phyloP scores from a whole-genome alignment of 2,329 filamentous ascomycete species.

The Hypoxylon sp. region DNA sequence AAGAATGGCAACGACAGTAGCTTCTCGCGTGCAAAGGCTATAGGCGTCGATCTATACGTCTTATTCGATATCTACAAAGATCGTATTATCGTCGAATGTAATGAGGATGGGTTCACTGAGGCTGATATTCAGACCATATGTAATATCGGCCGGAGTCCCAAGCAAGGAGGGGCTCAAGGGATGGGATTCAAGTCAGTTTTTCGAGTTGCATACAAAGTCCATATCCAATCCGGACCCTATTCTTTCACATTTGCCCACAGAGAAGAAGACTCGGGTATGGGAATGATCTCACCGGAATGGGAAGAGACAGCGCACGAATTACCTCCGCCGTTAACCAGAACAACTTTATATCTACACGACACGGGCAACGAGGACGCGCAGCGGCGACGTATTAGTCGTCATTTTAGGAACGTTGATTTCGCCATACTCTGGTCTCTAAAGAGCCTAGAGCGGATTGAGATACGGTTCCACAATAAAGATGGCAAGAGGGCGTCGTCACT shows the following conservation, averaged over 20 bases:
- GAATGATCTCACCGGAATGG: conserved; percentile 66
- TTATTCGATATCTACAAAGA: conserved; percentile 57
- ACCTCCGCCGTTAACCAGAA: conserved; percentile 51
- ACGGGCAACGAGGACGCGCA: conserved; percentile 26
- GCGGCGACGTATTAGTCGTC: conserved; percentile 50
- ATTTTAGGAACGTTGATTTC: conserved; percentile 58
- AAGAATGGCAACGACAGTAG: conserved; percentile 69
- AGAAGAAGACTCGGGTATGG: conserved; percentile 62
- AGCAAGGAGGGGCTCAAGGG: conserved; percentile 58
- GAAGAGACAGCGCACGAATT: conserved; percentile 45
- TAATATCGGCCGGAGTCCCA: conserved; percentile 63
- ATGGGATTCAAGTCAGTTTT: conserved; percentile 69
- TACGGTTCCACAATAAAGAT: conserved; percentile 52
- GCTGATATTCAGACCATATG: conserved; percentile 65
- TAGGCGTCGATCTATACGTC: conserved; percentile 51
- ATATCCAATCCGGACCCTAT: conserved; percentile 61
- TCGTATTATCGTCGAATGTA: conserved; percentile 64
- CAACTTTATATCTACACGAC: conserved; percentile 58
- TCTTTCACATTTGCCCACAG: conserved; percentile 62
- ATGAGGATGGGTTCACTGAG: conserved; percentile 63
- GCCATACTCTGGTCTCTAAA: conserved; percentile 61
- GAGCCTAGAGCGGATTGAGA: conserved; percentile 56
- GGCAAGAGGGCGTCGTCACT: conserved; percentile 26
- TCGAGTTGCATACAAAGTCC: conserved; percentile 61
- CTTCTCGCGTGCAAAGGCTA: conserved; percentile 52